Evolutionary conservation across 306 rosid genomes (phyloP).

Genomic region (Dalbergia cultrata): DNA sequence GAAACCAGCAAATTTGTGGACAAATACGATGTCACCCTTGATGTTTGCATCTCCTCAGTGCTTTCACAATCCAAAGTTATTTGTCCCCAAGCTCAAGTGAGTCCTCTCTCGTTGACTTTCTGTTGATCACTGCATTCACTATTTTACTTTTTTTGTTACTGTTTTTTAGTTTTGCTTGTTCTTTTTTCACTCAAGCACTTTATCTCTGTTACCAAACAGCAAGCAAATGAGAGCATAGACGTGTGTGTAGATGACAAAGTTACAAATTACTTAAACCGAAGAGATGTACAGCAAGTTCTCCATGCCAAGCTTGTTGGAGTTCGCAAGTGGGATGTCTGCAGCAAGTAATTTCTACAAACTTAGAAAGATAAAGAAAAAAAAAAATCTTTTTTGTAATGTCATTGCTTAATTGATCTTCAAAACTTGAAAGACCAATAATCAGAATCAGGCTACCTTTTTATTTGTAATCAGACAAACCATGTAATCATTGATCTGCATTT

Average conservation of each 20-base stretch:
- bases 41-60: constrained; percentile 73
- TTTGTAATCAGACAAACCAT: neutral
- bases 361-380: neutral
- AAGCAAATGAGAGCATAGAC: constrained; percentile 71
- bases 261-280: constrained; percentile 78
- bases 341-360: constrained; percentile 62
- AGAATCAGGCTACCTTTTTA: neutral
- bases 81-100: constrained; percentile 61
- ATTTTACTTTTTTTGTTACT: neutral
- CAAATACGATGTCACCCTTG: constrained; percentile 74
- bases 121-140: neutral
- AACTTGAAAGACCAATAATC: constrained; percentile 5
- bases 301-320: constrained; percentile 90
- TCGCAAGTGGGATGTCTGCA: constrained; percentile 80
- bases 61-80: constrained; percentile 63
- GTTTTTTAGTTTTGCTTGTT: constrained; percentile 25
- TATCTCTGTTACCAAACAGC: constrained; percentile 51
- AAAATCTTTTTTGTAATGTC: neutral
- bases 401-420: neutral
- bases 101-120: constrained; percentile 22
- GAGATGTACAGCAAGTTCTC: constrained; percentile 74
- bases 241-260: constrained; percentile 92
- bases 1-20: constrained; percentile 79
- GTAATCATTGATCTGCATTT: constrained; percentile 1
- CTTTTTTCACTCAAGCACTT: neutral